A percentile compares a stretch with the other conserved stretches of the same genome.
Conservation (phyloP, 2,329 filamentous ascomycete genomes). For the Ophiobolus disseminans region DNA sequence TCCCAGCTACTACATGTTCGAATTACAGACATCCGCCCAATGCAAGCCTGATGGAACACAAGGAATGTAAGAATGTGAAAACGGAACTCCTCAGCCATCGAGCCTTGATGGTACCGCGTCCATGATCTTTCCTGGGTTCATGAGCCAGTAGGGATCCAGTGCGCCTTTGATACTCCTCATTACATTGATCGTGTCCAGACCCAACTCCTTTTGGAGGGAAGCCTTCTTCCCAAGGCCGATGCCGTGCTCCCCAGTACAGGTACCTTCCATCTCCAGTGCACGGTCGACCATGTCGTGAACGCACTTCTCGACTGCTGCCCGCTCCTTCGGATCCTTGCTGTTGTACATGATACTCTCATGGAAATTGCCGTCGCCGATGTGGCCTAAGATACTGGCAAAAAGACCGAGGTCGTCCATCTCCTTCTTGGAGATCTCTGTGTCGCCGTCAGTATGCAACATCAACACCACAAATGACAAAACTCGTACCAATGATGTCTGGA, state of each 20-base stretch:
- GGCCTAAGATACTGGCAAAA: slow-evolving; percentile 86
- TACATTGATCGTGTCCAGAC: slow-evolving; percentile 77
- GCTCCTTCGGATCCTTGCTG: slow-evolving; percentile 70
- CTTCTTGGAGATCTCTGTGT: slow-evolving; percentile 79
- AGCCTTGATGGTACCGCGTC: slow-evolving; percentile 55
- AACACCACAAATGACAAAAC: not conserved
- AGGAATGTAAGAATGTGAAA: slow-evolving; percentile 1
- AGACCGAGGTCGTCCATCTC: slow-evolving; percentile 86
- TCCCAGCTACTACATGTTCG: slow-evolving; percentile 14
- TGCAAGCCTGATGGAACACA: slow-evolving; percentile 16
- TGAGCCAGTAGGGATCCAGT: slow-evolving; percentile 83
- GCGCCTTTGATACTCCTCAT: slow-evolving; percentile 86
- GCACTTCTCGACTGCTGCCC: slow-evolving; percentile 76
- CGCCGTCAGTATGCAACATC: slow-evolving; percentile 15
- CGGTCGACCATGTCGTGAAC: slow-evolving; percentile 90
- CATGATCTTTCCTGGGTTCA: slow-evolving; percentile 94
- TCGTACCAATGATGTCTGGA: slow-evolving; percentile 66
- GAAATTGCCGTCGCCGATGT: slow-evolving; percentile 94
- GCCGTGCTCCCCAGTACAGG: slow-evolving; percentile 88
- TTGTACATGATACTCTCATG: slow-evolving; percentile 93
- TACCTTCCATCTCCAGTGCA: slow-evolving; percentile 93
- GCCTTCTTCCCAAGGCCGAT: slow-evolving; percentile 87
- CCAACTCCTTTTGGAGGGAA: slow-evolving; percentile 78
- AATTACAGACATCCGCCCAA: slow-evolving; percentile 29
- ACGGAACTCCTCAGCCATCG: not conserved